Conservation (phyloP, 78 protist genomes). For the Dictyostelium capitatum region DNA sequence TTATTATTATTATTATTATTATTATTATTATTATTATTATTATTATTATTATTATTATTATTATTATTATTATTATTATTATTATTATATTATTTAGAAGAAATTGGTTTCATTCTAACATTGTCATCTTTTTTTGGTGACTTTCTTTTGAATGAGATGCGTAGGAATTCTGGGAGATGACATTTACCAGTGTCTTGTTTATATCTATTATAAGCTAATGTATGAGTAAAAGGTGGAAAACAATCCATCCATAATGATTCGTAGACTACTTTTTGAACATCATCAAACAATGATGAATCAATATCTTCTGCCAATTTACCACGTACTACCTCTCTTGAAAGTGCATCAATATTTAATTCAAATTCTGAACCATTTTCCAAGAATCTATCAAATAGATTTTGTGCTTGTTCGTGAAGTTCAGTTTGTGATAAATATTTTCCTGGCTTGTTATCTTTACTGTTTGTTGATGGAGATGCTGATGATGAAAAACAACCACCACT, state of each 20-base stretch:
- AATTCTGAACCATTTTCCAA: slow-evolving; percentile 76
- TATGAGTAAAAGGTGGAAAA: slow-evolving; percentile 78
- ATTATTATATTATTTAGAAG: background rate
- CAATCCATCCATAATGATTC: slow-evolving; percentile 80
- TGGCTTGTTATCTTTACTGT: background rate
- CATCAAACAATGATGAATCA: slow-evolving; percentile 50
- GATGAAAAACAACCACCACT: slow-evolving; percentile 34
- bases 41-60: background rate
- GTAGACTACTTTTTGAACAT: slow-evolving; percentile 70
- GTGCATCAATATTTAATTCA: slow-evolving; percentile 54
- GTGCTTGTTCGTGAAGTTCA: slow-evolving; percentile 35
- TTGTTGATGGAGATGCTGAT: background rate
- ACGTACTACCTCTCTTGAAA: slow-evolving; percentile 56
- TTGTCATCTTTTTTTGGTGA: slow-evolving; percentile 49
- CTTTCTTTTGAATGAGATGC: slow-evolving; percentile 60
- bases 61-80: background rate
- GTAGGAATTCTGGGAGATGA: slow-evolving; percentile 71
- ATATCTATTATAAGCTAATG: slow-evolving; percentile 64
- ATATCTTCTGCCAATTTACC: slow-evolving; percentile 18
- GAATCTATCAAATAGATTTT: slow-evolving; percentile 48
- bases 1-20: background rate
- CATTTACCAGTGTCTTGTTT: slow-evolving; percentile 82
- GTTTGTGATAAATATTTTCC: slow-evolving; percentile 37
- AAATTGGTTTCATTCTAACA: slow-evolving; percentile 23
- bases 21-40: slow-evolving; percentile 14